Evolutionary conservation across 106 monocot species (phyloP), one percentile per base, ranked within the genome.

Genomic region (Allium sativum): DNA sequence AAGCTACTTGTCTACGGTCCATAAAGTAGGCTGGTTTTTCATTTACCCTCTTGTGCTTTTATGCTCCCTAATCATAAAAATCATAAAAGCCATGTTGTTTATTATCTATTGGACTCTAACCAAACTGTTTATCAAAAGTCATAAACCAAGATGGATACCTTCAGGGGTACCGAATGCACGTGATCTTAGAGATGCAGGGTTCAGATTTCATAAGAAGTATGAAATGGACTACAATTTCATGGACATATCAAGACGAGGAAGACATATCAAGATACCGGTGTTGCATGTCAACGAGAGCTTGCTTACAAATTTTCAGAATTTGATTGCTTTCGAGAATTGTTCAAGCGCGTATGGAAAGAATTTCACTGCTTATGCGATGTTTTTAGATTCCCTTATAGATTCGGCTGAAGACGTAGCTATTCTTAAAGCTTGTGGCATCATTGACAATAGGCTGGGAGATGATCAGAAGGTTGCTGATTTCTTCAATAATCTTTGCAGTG

Each of bases 301-400:
- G 17, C 9, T 18, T 16, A 55, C 18, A 0, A 15, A 10, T 16
- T 55, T 55, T 9, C 14, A 55, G 18, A 55, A 55, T 55, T 17
- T 73, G 21, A 45, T 73, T 1, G 69, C 68, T 42, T 73, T 73
- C 40, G 78, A 78, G 52, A 68, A 73, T 47, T 63, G 68, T 19
- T 69, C 46, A 7, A 59, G 42, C 0, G 14, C 42, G 0, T 40
- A 46, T 7, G 68, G 78, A 14, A 56, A 11, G 19, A 18, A 68
- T 19, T 45, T 64, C 11, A 58, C 64, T 1, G 46, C 56, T 51
- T 73, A 68, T 55, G 62, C 51, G 4, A 52, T 40, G 12, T 21
- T 78, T 44, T 56, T 78, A 64, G 63, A 73, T 18, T 18, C 51
- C 44, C 42, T 78, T 43, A 53, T 72, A 9, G 42, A 68, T 55